Evolutionary conservation across 768 basidiomycete genomes (phyloP).

Genomic region (Russula vinacea): DNA sequence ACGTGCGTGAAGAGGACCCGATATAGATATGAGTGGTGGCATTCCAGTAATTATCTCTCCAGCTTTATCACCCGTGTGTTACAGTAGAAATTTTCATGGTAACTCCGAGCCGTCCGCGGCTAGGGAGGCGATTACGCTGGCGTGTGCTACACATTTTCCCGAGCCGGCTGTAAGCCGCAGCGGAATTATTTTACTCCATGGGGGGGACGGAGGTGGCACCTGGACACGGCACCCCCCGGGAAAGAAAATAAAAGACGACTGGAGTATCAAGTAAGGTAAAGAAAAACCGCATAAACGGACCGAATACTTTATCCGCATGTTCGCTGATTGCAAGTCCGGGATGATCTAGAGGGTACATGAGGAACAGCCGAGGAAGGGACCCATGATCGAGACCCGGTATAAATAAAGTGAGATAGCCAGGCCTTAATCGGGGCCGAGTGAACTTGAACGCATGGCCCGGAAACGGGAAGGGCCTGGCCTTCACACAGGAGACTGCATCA

Average conservation of each 20-base stretch:
- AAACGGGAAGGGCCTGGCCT: constrained; percentile 11
- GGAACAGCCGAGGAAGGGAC: constrained; percentile 12
- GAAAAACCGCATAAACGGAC: constrained; percentile 4
- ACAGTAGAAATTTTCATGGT: not conserved
- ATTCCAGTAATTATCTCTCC: not conserved
- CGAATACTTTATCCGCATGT: constrained; percentile 1
- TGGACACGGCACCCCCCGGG: constrained; percentile 6
- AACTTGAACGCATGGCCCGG: constrained; percentile 14
- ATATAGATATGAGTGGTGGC: not conserved
- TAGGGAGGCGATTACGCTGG: constrained; percentile 10
- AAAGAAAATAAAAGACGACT: not conserved
- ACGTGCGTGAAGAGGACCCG: not conserved
- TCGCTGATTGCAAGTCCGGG: not conserved
- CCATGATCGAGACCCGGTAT: constrained; percentile 12
- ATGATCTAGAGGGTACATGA: constrained; percentile 10
- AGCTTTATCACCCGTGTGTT: not conserved
- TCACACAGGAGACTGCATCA: constrained; percentile 18
- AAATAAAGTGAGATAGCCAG: not conserved
- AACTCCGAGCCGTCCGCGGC: constrained; percentile 16
- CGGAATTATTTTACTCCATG: constrained; percentile 11
- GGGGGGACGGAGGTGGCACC: constrained; percentile 15
- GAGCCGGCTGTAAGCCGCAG: constrained; percentile 29
- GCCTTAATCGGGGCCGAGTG: constrained; percentile 10
- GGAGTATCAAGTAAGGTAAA: not conserved
- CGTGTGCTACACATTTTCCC: constrained; percentile 1